phyloP scores from a whole-genome alignment of 768 basidiomycete genomes.

The Leccinum uliginosum region DNA sequence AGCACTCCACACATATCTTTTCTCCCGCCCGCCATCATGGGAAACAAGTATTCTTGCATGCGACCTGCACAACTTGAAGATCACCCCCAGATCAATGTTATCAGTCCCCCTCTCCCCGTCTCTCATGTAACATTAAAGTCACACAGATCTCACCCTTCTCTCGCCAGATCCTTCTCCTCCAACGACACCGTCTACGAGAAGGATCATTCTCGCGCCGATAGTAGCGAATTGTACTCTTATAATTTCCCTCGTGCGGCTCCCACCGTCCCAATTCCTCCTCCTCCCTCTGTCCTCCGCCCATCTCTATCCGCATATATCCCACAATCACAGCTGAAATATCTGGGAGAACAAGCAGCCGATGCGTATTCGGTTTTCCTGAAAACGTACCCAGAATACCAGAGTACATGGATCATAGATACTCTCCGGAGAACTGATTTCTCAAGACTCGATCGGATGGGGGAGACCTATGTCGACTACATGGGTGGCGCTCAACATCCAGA shows the following conservation, averaged over 20 bases:
- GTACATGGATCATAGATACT: constrained; percentile 67
- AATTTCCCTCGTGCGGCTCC: not conserved
- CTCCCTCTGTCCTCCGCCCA: constrained; percentile 3
- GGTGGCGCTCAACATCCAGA: constrained; percentile 79
- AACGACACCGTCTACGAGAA: constrained; percentile 39
- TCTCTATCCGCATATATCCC: constrained; percentile 24
- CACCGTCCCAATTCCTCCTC: not conserved
- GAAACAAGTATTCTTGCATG: constrained; percentile 26
- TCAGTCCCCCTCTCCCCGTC: constrained; percentile 11
- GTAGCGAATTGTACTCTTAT: constrained; percentile 2
- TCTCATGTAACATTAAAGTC: constrained; percentile 40
- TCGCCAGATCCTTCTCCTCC: constrained; percentile 34
- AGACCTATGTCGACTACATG: constrained; percentile 86
- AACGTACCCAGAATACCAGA: constrained; percentile 50
- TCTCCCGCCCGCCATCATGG: constrained; percentile 21
- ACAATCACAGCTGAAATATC: constrained; percentile 18
- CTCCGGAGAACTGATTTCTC: constrained; percentile 60
- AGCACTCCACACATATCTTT: not conserved
- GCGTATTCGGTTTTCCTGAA: constrained; percentile 49
- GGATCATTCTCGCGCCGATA: constrained; percentile 10
- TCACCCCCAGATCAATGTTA: constrained; percentile 2
- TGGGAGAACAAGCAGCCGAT: constrained; percentile 33
- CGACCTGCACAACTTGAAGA: constrained; percentile 5
- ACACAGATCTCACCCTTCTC: constrained; percentile 32
- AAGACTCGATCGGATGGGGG: constrained; percentile 54